Evolutionary conservation across 2,329 filamentous ascomycete species (phyloP).

Genomic region (Metarhizium rileyi): DNA sequence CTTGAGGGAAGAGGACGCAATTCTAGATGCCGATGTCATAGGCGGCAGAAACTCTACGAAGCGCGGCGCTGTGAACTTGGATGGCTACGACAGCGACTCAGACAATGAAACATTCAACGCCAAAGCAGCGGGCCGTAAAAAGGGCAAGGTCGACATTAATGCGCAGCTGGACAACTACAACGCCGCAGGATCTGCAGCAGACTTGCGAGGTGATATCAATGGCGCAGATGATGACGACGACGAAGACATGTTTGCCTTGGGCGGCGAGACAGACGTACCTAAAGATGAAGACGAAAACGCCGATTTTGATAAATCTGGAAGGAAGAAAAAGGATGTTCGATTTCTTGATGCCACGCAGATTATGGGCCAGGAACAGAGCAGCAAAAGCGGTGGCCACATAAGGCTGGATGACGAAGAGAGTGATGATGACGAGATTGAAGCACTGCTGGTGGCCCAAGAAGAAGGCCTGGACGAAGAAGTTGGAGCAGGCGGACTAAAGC

Average conservation of each 20-base stretch:
- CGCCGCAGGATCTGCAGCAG: constrained; percentile 30
- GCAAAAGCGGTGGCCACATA: constrained; percentile 65
- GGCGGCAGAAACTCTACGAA: constrained; percentile 70
- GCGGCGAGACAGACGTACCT: constrained; percentile 34
- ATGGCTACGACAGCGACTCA: constrained; percentile 94
- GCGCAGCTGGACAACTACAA: constrained; percentile 47
- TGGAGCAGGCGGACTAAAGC: constrained; percentile 82
- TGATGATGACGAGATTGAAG: constrained; percentile 57
- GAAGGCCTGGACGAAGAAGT: constrained; percentile 80
- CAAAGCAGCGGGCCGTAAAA: constrained; percentile 52
- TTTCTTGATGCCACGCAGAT: constrained; percentile 57
- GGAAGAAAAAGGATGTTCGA: constrained; percentile 52
- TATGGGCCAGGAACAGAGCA: constrained; percentile 65
- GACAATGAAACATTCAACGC: constrained; percentile 81
- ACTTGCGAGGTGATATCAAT: constrained; percentile 18
- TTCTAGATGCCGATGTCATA: constrained; percentile 88
- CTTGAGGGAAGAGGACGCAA: constrained; percentile 57
- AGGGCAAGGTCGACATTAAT: constrained; percentile 38
- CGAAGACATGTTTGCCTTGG: constrained; percentile 77
- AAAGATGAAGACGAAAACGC: constrained; percentile 32
- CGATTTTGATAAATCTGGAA: constrained; percentile 31
- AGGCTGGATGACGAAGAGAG: constrained; percentile 46
- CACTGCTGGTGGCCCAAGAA: constrained; percentile 61
- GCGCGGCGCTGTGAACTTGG: constrained; percentile 88
- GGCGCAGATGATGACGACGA: constrained; percentile 43